Conservation (phyloP, 257 asterid genomes). For the Solanum chmielewskii region DNA sequence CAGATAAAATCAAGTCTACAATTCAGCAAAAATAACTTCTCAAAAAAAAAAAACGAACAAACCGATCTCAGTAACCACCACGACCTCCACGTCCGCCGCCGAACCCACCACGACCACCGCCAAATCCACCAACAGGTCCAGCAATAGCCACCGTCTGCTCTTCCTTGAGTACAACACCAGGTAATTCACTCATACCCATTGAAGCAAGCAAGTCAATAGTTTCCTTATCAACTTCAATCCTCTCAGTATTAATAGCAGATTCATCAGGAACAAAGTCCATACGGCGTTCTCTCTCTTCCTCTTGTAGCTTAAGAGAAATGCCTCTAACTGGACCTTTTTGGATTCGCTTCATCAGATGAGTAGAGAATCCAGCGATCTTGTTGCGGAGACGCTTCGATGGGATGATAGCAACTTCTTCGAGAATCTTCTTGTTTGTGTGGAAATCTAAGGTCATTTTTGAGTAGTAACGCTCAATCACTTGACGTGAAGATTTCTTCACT, state of each 20-base stretch:
- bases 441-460: conserved; percentile 51
- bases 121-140: conserved; percentile 11
- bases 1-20: neutral
- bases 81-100: conserved; percentile 9
- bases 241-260: conserved; percentile 43
- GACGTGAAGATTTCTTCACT: conserved; percentile 66
- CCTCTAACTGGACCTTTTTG: conserved; percentile 66
- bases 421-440: conserved; percentile 64
- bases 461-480: conserved; percentile 55
- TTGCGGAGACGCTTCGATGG: conserved; percentile 69
- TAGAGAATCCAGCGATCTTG: conserved; percentile 67
- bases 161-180: conserved; percentile 38
- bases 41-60: neutral
- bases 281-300: conserved; percentile 73
- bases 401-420: conserved; percentile 58
- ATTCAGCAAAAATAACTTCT: neutral
- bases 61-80: neutral
- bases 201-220: conserved; percentile 44
- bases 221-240: conserved; percentile 64
- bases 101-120: conserved; percentile 26
- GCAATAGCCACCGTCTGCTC: conserved; percentile 8
- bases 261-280: conserved; percentile 67
- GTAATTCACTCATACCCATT: conserved; percentile 53
- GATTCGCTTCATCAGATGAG: conserved; percentile 67
- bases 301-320: conserved; percentile 64